These are phyloP conservation scores for Cocos nucifera DNA, from an alignment of 176 grass and related monocot species.

Conservation along the genomic window DNA sequence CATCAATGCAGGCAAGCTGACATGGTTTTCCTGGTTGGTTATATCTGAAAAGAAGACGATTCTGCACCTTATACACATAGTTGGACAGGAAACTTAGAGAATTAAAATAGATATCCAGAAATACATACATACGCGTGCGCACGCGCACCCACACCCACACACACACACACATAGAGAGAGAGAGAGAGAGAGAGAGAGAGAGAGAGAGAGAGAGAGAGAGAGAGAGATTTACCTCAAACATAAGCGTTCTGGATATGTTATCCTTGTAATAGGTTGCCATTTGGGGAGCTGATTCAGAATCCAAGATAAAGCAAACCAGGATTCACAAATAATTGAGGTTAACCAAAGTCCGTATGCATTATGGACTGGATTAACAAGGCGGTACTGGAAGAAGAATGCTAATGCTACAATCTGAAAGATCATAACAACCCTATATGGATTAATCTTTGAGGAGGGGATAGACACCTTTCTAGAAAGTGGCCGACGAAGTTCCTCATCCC, in stretches of 20 bases:
- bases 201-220: not conserved
- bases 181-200: slow-evolving; percentile 13
- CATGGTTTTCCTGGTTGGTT: slow-evolving; percentile 80
- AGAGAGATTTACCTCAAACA: too few relatives aligned
- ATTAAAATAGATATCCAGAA: too few relatives aligned
- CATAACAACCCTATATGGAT: too few relatives aligned
- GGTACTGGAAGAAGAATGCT: slow-evolving; percentile 71
- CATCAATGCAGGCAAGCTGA: slow-evolving; percentile 57
- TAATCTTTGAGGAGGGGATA: too few relatives aligned
- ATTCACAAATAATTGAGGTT: slow-evolving; percentile 84
- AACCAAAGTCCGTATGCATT: slow-evolving; percentile 83
- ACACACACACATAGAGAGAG: slow-evolving; percentile 4
- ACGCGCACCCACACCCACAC: too few relatives aligned
- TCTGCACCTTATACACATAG: too few relatives aligned
- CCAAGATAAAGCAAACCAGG: slow-evolving; percentile 93
- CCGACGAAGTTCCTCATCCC: too few relatives aligned
- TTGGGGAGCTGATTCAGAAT: slow-evolving; percentile 98
- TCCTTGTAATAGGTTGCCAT: slow-evolving; percentile 86
- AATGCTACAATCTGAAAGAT: slow-evolving; percentile 36
- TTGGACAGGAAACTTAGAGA: too few relatives aligned
- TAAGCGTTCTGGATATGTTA: slow-evolving; percentile 80
- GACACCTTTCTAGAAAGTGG: too few relatives aligned
- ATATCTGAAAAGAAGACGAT: slow-evolving; percentile 34
- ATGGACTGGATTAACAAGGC: slow-evolving; percentile 66
- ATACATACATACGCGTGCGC: too few relatives aligned